These are phyloP conservation scores for Terfezia claveryi DNA, from an alignment of 495 filamentous ascomycete species.

Conservation along the genomic window DNA sequence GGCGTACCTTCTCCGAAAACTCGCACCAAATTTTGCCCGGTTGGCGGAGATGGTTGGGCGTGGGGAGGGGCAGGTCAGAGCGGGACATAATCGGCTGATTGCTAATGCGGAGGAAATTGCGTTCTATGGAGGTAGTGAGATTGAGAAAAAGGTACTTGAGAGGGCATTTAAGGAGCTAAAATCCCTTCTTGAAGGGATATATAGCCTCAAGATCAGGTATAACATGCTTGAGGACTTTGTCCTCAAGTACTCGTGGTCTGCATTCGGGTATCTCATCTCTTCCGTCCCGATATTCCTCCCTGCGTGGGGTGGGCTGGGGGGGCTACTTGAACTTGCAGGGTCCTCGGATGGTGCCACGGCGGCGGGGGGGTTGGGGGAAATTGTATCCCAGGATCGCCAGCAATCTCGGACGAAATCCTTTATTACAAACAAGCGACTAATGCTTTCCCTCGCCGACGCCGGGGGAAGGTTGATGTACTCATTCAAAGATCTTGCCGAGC, in stretches of 20 bases:
- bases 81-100: conserved; percentile 71
- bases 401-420: conserved; percentile 90
- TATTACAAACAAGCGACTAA: conserved; percentile 95
- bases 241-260: conserved; percentile 91
- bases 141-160: conserved; percentile 74
- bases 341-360: conserved; percentile 18
- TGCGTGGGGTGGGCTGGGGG: conserved; percentile 72
- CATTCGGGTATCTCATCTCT: conserved; percentile 82
- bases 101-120: conserved; percentile 98
- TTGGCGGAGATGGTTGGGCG: conserved; percentile 86
- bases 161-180: conserved; percentile 78
- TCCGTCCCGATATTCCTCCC: conserved; percentile 89
- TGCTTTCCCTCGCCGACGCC: conserved; percentile 92
- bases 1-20: conserved; percentile 58
- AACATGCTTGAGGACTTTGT: conserved; percentile 99
- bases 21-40: conserved; percentile 90
- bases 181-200: conserved; percentile 89
- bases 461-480: conserved; percentile 98
- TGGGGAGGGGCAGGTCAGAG: conserved; percentile 82
- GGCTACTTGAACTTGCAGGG: conserved; percentile 38
- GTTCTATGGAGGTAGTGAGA: conserved; percentile 87
- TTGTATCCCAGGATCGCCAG: conserved; percentile 35
- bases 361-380: neutral
- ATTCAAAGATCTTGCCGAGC: conserved; percentile 91
- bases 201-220: conserved; percentile 87